Evolutionary conservation across 164 flowering plant species (phyloP).

Genomic region (Liriodendron chinense): DNA sequence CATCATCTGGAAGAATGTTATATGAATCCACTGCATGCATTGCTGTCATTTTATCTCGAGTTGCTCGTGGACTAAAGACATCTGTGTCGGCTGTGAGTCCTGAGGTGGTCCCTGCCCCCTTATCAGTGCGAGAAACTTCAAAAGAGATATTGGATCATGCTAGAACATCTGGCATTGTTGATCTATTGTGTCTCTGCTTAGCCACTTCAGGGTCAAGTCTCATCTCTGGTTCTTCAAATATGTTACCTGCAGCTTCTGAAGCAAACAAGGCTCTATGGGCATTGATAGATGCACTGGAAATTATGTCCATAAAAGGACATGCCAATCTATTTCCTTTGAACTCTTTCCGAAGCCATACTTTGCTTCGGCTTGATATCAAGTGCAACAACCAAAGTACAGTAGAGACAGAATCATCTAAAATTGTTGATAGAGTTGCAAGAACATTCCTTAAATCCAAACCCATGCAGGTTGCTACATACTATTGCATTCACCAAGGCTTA

Average conservation of each 20-base stretch:
- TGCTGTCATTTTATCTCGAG: slow-evolving; percentile 52
- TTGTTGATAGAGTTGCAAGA: slow-evolving; percentile 51
- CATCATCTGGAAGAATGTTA: slow-evolving; percentile 55
- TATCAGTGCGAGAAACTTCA: slow-evolving; percentile 30
- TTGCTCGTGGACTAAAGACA: slow-evolving; percentile 48
- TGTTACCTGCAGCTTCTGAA: slow-evolving; percentile 81
- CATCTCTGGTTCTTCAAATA: slow-evolving; percentile 65
- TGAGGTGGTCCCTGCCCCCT: slow-evolving; percentile 30
- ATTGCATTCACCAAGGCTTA: slow-evolving; percentile 69
- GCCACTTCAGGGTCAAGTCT: slow-evolving; percentile 70
- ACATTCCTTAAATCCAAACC: slow-evolving; percentile 67
- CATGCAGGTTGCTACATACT: slow-evolving; percentile 69
- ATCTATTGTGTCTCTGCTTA: slow-evolving; percentile 57
- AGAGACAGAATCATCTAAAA: slow-evolving; percentile 48
- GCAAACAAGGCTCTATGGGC: slow-evolving; percentile 87
- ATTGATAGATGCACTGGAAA: slow-evolving; percentile 64
- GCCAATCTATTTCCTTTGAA: slow-evolving; percentile 54
- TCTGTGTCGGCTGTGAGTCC: slow-evolving; percentile 21
- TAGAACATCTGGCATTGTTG: slow-evolving; percentile 54
- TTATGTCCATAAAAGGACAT: slow-evolving; percentile 36
- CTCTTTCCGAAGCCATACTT: slow-evolving; percentile 42
- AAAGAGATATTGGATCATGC: slow-evolving; percentile 69
- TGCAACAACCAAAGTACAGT: slow-evolving; percentile 35
- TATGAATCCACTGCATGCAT: slow-evolving; percentile 71
- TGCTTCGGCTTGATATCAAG: slow-evolving; percentile 41